Evolutionary conservation across 345 rosid species (phyloP), one percentile per base, ranked within the genome.

Genomic region (Eucalyptus caleyi): DNA sequence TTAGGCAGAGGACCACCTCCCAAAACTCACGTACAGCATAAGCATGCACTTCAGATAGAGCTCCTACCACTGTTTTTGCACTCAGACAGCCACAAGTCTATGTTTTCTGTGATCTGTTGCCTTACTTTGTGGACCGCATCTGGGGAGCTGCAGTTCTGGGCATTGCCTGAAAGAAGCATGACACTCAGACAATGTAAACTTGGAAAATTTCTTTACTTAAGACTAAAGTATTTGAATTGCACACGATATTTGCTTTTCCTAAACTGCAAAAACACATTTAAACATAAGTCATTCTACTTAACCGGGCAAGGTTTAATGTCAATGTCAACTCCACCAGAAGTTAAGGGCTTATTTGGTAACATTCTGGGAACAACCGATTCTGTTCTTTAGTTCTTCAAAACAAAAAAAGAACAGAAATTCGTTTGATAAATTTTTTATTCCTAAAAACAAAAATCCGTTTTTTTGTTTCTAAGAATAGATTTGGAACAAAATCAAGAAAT

Each of bases 31-130:
- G 80, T 37, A 21, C 62, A 72, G 44, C 34, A 40, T 27, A 19
- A 50, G 9, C 19, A 87, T 60, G 77, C 44, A 53, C 50, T 50
- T 93, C 90, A 93, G 87, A 92, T 90, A 81, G 16, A 92, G 86
- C 93, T 92, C 95, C 93, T 83, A 90, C 92, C 93, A 13, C 67
- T 4, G 24, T 72, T 77, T 24, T 93, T 94, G 91, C 99, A 97
- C 88, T 96, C 89, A 6, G 99, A 97, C 87, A 97, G 93, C 99
- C 99, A 97, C 91, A 96, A 92, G 95, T 96, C 99, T 2, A 97
- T 96, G 89, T 95, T 91, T 91, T 96, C 97, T 87, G 93, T 60
- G n/a, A 97, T 92, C 90, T 93, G 93, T 88, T 97, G 97, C 94
- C 99, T 93, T 65, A 95, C 97, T 93, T 95, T 97, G 80, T 92